Evolutionary conservation across 2,329 filamentous ascomycete genomes (phyloP).

Genomic region (Sporothrix curviconia): DNA sequence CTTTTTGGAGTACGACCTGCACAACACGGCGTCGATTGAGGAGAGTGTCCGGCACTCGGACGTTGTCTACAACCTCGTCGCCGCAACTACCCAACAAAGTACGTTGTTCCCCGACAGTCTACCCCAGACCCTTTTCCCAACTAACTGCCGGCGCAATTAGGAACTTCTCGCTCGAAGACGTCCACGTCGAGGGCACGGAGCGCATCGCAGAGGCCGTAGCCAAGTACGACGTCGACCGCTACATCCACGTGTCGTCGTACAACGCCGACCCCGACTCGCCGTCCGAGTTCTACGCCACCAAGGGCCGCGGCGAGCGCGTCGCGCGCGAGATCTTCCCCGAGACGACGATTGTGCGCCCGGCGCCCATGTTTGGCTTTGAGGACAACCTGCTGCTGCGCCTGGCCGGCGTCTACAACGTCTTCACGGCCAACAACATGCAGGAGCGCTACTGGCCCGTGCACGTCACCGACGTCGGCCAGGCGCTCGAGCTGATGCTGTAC

Average conservation of each 20-base stretch:
- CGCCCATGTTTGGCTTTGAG: slow-evolving; percentile 91
- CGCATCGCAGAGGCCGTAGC: slow-evolving; percentile 90
- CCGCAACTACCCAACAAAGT: slow-evolving; percentile 94
- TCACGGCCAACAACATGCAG: slow-evolving; percentile 90
- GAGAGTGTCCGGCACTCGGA: slow-evolving; percentile 96
- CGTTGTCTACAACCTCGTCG: slow-evolving; percentile 93
- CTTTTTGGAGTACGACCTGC: slow-evolving; percentile 91
- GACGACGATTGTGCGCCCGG: slow-evolving; percentile 91
- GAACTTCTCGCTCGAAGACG: slow-evolving; percentile 90
- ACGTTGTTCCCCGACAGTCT: slow-evolving; percentile 26
- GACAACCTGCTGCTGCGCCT: slow-evolving; percentile 85
- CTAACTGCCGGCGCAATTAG: too few relatives aligned
- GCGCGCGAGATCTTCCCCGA: slow-evolving; percentile 89
- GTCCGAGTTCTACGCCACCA: slow-evolving; percentile 87
- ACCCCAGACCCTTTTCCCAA: too few relatives aligned
- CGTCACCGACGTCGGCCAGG: slow-evolving; percentile 83
- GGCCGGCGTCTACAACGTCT: slow-evolving; percentile 69
- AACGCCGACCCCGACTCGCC: slow-evolving; percentile 74
- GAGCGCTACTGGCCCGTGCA: slow-evolving; percentile 90
- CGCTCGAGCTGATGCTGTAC: slow-evolving; percentile 81
- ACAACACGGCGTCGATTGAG: slow-evolving; percentile 91
- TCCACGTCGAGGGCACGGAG: slow-evolving; percentile 86
- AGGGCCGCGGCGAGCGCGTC: slow-evolving; percentile 76
- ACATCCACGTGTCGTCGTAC: slow-evolving; percentile 93
- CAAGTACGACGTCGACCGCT: slow-evolving; percentile 96